Conservation (phyloP, 1,284 basidiomycete genomes). For the Fomes fomentarius region DNA sequence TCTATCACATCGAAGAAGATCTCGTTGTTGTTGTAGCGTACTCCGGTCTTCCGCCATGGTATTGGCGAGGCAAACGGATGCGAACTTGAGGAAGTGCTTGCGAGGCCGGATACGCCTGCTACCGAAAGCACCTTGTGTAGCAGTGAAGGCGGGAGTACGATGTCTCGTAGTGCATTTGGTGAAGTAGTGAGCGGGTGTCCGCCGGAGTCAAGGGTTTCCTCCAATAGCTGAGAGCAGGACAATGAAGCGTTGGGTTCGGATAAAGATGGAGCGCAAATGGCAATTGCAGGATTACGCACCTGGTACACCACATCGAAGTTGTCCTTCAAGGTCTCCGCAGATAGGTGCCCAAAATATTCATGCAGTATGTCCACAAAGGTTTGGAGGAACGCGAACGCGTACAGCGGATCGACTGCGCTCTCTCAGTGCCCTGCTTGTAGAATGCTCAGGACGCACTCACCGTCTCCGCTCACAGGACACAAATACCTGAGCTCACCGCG, state of each 20-base stretch:
- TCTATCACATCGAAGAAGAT: constrained; percentile 94
- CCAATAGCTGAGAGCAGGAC: constrained; percentile 69
- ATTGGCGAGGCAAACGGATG: constrained; percentile 91
- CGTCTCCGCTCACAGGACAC: constrained; percentile 80
- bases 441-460: constrained; percentile 45
- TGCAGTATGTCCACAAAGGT: constrained; percentile 83
- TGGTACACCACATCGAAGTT: constrained; percentile 98
- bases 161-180: constrained; percentile 88
- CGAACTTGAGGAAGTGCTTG: constrained; percentile 40
- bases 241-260: not conserved
- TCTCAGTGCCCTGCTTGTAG: not conserved
- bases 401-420: constrained; percentile 79
- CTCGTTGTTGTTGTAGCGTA: constrained; percentile 90
- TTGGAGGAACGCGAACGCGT: constrained; percentile 88
- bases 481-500: constrained; percentile 79
- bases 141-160: constrained; percentile 87
- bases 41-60: constrained; percentile 89
- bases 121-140: constrained; percentile 72
- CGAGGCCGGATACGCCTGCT: constrained; percentile 52
- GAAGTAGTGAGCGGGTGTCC: constrained; percentile 96
- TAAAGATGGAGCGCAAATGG: not conserved
- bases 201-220: constrained; percentile 92
- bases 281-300: constrained; percentile 45
- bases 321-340: constrained; percentile 79
- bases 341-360: constrained; percentile 85